Evolutionary conservation across 2,329 filamentous ascomycete genomes (phyloP).

Genomic region (Nemania serpens): DNA sequence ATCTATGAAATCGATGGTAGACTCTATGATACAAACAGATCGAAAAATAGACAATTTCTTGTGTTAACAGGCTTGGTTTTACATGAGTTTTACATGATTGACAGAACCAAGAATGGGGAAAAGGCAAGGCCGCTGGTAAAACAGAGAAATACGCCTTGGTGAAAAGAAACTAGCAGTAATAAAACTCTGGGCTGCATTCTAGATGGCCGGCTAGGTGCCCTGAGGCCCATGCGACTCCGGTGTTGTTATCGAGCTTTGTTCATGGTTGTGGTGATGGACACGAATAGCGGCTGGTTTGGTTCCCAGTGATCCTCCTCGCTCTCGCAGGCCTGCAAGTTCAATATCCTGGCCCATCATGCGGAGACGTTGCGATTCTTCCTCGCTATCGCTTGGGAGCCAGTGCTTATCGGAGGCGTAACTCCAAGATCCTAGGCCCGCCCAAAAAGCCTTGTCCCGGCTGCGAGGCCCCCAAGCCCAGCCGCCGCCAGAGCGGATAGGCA

Average conservation of each 20-base stretch:
- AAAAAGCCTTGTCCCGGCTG: conserved; percentile 74
- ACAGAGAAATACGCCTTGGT: background rate
- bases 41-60: background rate
- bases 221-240: conserved; percentile 11
- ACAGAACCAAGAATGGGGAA: background rate
- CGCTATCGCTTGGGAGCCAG: conserved; percentile 34
- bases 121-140: background rate
- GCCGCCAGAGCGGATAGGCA: conserved; percentile 76
- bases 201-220: conserved; percentile 4
- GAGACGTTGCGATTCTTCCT: conserved; percentile 21
- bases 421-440: conserved; percentile 70
- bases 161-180: background rate
- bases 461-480: conserved; percentile 91
- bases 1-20: background rate
- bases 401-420: conserved; percentile 57
- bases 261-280: conserved; percentile 8
- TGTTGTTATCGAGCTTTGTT: conserved; percentile 21
- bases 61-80: background rate
- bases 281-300: conserved; percentile 17
- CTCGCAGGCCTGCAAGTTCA: conserved; percentile 37
- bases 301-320: conserved; percentile 25
- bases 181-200: background rate
- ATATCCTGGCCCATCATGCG: conserved; percentile 35
- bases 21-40: background rate
- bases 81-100: background rate